Evolutionary conservation across 192 early-diverging fungal species (phyloP).

Genomic region (Dissophora ornata): DNA sequence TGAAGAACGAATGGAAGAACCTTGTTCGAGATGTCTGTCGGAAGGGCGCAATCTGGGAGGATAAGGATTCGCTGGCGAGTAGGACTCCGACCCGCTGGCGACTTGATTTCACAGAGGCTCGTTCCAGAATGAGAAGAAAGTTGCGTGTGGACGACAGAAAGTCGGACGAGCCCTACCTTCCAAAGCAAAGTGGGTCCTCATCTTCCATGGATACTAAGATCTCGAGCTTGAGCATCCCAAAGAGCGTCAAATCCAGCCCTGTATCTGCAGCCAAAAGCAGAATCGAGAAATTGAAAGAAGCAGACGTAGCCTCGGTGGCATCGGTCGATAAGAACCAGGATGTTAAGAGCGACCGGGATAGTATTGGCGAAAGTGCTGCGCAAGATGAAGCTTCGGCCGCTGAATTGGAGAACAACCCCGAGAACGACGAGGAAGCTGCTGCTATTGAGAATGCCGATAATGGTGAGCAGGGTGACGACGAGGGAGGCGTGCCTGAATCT

Average conservation of each 20-base stretch:
- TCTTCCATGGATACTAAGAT: constrained; percentile 40
- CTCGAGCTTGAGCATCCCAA: constrained; percentile 41
- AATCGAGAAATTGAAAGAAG: constrained; percentile 40
- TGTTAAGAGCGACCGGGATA: constrained; percentile 35
- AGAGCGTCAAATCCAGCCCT: constrained; percentile 44
- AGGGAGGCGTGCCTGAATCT: background rate
- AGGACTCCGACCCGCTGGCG: constrained; percentile 58
- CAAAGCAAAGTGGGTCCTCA: constrained; percentile 43
- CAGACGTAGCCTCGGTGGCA: constrained; percentile 32
- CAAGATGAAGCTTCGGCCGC: constrained; percentile 16
- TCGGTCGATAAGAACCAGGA: constrained; percentile 40
- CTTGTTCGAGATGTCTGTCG: constrained; percentile 62
- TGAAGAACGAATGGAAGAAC: constrained; percentile 70
- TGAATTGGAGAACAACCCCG: constrained; percentile 2
- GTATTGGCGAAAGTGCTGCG: constrained; percentile 4
- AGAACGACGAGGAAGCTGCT: constrained; percentile 1
- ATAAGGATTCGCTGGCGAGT: constrained; percentile 32
- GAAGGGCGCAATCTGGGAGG: constrained; percentile 74
- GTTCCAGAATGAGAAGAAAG: constrained; percentile 54
- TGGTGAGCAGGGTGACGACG: background rate
- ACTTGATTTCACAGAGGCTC: constrained; percentile 70
- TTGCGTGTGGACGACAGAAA: constrained; percentile 41
- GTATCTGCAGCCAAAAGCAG: constrained; percentile 23
- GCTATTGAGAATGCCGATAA: constrained; percentile 9
- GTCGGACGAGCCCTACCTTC: constrained; percentile 47